Evolutionary conservation across 2,329 filamentous ascomycete genomes (phyloP).

Genomic region (Dryadomyces sulphureus): DNA sequence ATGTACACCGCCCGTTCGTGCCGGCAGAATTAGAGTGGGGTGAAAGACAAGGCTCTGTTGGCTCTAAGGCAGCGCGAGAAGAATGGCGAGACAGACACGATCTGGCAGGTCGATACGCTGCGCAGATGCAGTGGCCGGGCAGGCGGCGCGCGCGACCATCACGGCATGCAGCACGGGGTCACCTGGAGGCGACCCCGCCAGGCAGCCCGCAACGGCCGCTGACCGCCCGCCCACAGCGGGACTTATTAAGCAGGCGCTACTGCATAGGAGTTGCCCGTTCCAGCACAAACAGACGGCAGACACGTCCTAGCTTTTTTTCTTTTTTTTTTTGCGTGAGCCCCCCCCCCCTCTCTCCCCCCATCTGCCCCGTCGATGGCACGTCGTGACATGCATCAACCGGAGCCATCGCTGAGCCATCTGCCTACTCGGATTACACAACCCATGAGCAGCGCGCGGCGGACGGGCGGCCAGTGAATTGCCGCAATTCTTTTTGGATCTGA

Average conservation of each 20-base stretch:
- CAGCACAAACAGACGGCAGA: not conserved
- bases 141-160: no score
- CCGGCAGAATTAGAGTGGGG: constrained; percentile 2
- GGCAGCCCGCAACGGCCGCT: not conserved
- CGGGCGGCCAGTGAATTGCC: no score
- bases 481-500: no score
- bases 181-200: no score
- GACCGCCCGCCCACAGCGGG: not conserved
- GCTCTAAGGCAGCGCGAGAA: no score
- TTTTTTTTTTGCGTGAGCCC: not conserved
- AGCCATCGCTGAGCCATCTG: not conserved
- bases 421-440: no score
- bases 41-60: no score
- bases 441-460: no score
- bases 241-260: not conserved
- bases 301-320: not conserved
- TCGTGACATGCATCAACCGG: not conserved
- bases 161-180: no score
- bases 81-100: no score
- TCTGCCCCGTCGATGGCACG: not conserved
- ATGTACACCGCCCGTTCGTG: not conserved
- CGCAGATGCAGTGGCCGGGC: no score
- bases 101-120: no score
- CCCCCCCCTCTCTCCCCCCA: not conserved
- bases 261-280: not conserved